Conservation (phyloP, 2,329 filamentous ascomycete genomes). For the Clarireedia paspali region DNA sequence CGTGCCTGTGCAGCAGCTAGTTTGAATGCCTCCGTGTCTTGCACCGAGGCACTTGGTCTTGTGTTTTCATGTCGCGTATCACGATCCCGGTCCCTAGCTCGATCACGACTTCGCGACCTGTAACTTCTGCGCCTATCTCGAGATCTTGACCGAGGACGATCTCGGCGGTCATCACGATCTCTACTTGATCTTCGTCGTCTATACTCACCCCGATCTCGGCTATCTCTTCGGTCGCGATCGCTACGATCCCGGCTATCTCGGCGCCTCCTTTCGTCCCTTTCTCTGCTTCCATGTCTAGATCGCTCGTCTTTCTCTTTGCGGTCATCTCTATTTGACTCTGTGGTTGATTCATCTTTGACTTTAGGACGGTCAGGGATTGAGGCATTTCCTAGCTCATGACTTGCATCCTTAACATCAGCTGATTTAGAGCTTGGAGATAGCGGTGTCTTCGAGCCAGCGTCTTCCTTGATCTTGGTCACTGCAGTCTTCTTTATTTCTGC, state of each 20-base stretch:
- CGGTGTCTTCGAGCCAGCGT: constrained; percentile 19
- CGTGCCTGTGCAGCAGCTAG: constrained; percentile 55
- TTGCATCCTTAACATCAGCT: constrained; percentile 10
- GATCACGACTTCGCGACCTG: constrained; percentile 19
- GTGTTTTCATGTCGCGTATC: constrained; percentile 14
- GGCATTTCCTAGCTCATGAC: constrained; percentile 10
- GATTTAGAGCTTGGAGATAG: constrained; percentile 5
- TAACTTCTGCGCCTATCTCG: constrained; percentile 22
- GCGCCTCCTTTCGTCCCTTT: constrained; percentile 11
- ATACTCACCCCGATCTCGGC: constrained; percentile 23
- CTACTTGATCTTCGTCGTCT: constrained; percentile 19
- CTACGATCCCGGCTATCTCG: constrained; percentile 12
- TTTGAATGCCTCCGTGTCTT: constrained; percentile 36
- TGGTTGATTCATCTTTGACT: background rate
- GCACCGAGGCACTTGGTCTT: constrained; percentile 7
- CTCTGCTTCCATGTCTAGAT: constrained; percentile 5
- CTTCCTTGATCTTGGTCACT: constrained; percentile 13
- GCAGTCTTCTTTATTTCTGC: constrained; percentile 23
- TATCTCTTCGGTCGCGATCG: constrained; percentile 23
- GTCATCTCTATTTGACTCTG: background rate
- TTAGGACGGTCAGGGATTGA: constrained; percentile 1
- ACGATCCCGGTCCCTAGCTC: constrained; percentile 15
- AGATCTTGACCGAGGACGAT: constrained; percentile 13
- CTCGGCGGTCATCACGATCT: constrained; percentile 27
- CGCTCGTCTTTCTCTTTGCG: constrained; percentile 12